Percentiles rank a stretch among this genome's conserved stretches.
These are phyloP conservation scores for Discostella stelligera DNA, from an alignment of 352 stramenopile species.

Conservation along the genomic window DNA sequence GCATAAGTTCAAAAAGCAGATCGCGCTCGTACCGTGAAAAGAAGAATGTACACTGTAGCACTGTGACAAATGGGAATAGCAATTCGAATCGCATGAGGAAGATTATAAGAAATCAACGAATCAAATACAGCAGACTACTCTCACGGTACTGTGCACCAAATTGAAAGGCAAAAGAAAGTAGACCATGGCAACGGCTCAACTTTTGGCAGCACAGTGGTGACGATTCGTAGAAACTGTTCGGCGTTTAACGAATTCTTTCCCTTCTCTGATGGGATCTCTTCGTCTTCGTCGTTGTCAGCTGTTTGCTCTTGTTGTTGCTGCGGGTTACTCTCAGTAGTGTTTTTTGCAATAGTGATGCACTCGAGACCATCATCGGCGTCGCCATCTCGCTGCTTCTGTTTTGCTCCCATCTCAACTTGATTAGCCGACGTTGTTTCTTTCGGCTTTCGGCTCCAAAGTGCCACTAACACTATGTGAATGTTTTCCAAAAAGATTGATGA, in stretches of 20 bases:
- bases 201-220: conserved; percentile 42
- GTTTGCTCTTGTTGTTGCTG: conserved; percentile 16
- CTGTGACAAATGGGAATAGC: conserved; percentile 4
- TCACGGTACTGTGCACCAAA: conserved; percentile 50
- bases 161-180: conserved; percentile 45
- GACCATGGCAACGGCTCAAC: conserved; percentile 44
- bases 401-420: neutral
- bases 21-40: conserved; percentile 43
- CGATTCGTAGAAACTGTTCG: neutral
- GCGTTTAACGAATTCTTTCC: neutral
- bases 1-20: neutral
- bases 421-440: neutral
- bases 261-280: conserved; percentile 32
- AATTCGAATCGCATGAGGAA: neutral
- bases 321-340: neutral
- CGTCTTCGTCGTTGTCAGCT: conserved; percentile 43
- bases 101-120: neutral
- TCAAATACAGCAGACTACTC: conserved; percentile 1
- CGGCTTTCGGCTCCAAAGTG: too few species aligned
- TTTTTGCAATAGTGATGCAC: neutral
- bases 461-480: too few species aligned
- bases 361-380: neutral
- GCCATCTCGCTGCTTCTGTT: neutral
- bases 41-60: conserved; percentile 38
- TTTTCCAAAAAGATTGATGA: conserved; percentile 1